Conservation (phyloP, 192 early-diverging fungal genomes). For the Umbelopsis sp. region DNA sequence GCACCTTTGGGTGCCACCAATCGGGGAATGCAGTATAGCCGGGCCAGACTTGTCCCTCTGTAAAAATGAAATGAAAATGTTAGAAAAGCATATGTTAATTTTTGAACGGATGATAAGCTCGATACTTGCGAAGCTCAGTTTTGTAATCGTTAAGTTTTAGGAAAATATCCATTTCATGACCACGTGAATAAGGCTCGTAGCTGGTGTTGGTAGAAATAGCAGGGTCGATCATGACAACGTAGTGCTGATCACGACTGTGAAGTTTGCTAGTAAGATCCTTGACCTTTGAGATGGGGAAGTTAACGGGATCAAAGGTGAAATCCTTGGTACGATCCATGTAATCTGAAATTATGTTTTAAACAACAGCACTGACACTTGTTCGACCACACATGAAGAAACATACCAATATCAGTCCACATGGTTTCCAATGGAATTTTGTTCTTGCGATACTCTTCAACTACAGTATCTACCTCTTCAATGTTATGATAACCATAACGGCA, state of each 20-base stretch:
- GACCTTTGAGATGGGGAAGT: slow-evolving; percentile 58
- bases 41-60: slow-evolving; percentile 34
- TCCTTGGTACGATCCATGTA: slow-evolving; percentile 68
- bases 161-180: slow-evolving; percentile 54
- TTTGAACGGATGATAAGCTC: not conserved
- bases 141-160: slow-evolving; percentile 42
- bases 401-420: slow-evolving; percentile 69
- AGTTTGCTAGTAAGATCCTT: slow-evolving; percentile 47
- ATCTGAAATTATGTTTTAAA: slow-evolving; percentile 41
- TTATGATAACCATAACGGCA: slow-evolving; percentile 56
- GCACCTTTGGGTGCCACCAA: slow-evolving; percentile 58
- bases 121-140: slow-evolving; percentile 10
- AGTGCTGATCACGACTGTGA: slow-evolving; percentile 51
- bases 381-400: slow-evolving; percentile 10
- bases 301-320: slow-evolving; percentile 60
- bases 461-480: slow-evolving; percentile 54
- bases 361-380: not conserved
- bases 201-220: slow-evolving; percentile 54
- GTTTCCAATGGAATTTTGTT: slow-evolving; percentile 64
- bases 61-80: not conserved
- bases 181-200: slow-evolving; percentile 56
- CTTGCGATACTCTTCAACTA: slow-evolving; percentile 56
- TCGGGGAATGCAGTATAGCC: slow-evolving; percentile 71
- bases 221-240: slow-evolving; percentile 69
- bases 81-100: not conserved